A percentile compares a stretch with the other conserved stretches of the same genome.
Evolutionary conservation across 2,329 filamentous ascomycete genomes (phyloP).

Genomic region (Gaeumannomyces sp.): DNA sequence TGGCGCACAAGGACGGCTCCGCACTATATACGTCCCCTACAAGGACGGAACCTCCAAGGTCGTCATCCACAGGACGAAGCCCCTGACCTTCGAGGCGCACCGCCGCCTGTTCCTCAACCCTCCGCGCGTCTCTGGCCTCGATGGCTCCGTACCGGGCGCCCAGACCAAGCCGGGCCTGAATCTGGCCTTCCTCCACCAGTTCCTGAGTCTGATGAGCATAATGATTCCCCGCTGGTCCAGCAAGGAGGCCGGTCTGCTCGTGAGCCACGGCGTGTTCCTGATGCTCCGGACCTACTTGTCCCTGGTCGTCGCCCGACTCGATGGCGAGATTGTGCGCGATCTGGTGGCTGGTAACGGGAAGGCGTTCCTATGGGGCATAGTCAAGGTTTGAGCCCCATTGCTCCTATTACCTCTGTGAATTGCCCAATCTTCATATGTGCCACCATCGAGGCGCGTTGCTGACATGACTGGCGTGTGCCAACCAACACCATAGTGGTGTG

Average conservation of each 20-base stretch:
- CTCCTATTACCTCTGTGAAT: too few relatives aligned
- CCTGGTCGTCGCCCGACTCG: constrained; percentile 82
- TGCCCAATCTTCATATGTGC: background rate
- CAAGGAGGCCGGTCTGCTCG: constrained; percentile 85
- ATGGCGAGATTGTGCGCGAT: constrained; percentile 94
- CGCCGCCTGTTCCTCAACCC: constrained; percentile 88
- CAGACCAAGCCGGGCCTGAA: constrained; percentile 94
- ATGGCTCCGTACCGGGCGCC: constrained; percentile 72
- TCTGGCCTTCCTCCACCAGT: constrained; percentile 92
- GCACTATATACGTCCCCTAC: constrained; percentile 93
- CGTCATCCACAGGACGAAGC: constrained; percentile 82
- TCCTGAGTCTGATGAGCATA: constrained; percentile 91
- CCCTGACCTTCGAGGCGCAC: constrained; percentile 93
- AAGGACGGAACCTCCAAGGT: constrained; percentile 85
- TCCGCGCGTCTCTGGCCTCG: constrained; percentile 73
- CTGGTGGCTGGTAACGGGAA: constrained; percentile 91
- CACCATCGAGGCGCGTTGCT: too few relatives aligned
- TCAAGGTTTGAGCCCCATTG: constrained; percentile 53
- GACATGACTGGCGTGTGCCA: constrained; percentile 12
- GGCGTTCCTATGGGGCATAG: constrained; percentile 78
- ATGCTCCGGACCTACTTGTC: constrained; percentile 92
- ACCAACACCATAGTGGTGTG: constrained; percentile 61
- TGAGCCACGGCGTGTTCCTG: constrained; percentile 85
- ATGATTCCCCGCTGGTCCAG: constrained; percentile 95
- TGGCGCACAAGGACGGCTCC: constrained; percentile 92